These are phyloP conservation scores for Pholiota adiposa DNA, from an alignment of 1,284 basidiomycete genomes.

Conservation along the genomic window DNA sequence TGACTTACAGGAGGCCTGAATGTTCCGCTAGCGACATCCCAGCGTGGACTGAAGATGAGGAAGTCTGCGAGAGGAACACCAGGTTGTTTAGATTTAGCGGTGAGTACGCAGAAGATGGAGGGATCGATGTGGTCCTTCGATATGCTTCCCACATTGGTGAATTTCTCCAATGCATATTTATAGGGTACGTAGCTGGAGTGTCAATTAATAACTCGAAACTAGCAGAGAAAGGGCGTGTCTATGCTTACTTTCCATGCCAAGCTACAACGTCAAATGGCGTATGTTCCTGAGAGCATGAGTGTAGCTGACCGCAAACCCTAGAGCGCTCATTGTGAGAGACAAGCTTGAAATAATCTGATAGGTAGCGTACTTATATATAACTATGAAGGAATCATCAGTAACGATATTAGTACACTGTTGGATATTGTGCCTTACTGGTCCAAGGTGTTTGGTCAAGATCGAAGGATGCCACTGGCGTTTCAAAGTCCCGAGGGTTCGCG, in stretches of 20 bases:
- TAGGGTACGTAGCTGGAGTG: constrained; percentile 66
- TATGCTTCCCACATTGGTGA: constrained; percentile 68
- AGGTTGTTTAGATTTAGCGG: constrained; percentile 61
- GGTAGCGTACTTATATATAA: constrained; percentile 50
- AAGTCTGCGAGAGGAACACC: constrained; percentile 64
- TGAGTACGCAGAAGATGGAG: constrained; percentile 68
- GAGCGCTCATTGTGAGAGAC: constrained; percentile 8
- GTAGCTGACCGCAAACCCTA: constrained; percentile 62
- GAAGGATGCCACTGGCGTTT: constrained; percentile 64
- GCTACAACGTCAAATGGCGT: constrained; percentile 79
- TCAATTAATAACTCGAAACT: background rate
- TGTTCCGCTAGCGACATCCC: constrained; percentile 61
- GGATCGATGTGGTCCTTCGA: constrained; percentile 69
- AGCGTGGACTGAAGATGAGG: constrained; percentile 64
- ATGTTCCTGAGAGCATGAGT: constrained; percentile 61
- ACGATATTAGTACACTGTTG: background rate
- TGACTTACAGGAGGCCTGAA: constrained; percentile 48
- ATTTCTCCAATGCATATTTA: constrained; percentile 72
- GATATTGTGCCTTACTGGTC: constrained; percentile 46
- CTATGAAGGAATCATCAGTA: constrained; percentile 28
- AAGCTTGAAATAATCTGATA: background rate
- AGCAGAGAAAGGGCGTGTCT: background rate
- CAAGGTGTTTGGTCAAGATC: constrained; percentile 64
- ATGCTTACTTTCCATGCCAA: constrained; percentile 65
- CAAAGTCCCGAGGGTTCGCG: constrained; percentile 67